Conservation (phyloP, 768 basidiomycete genomes). For the Amanita rubescens region DNA sequence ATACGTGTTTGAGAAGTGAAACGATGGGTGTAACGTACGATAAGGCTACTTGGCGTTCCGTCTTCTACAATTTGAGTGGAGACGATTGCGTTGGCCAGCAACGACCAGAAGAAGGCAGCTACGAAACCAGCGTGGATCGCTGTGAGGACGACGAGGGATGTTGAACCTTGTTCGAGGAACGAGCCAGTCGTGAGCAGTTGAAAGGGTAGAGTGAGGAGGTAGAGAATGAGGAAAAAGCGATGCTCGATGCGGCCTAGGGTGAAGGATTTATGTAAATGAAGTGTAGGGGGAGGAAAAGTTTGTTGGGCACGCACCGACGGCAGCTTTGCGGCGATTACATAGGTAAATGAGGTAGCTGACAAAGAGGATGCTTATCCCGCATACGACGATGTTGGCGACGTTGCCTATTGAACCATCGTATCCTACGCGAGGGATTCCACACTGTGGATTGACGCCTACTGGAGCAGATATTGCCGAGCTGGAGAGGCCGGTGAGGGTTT, state of each 20-base stretch:
- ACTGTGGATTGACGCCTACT: constrained; percentile 75
- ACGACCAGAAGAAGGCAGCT: constrained; percentile 70
- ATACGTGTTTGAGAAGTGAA: neutral
- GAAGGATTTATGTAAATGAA: neutral
- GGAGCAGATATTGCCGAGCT: constrained; percentile 48
- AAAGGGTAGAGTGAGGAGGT: constrained; percentile 66
- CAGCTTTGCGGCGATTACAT: constrained; percentile 68
- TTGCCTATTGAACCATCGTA: constrained; percentile 62
- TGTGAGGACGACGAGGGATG: constrained; percentile 56
- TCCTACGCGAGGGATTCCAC: constrained; percentile 65
- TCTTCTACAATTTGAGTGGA: constrained; percentile 92
- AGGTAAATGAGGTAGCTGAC: constrained; percentile 48
- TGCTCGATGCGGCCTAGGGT: constrained; percentile 60
- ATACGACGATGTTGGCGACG: constrained; percentile 80
- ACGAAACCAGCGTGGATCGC: constrained; percentile 78
- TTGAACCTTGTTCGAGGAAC: constrained; percentile 71
- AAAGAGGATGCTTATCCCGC: constrained; percentile 63
- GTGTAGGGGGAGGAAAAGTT: neutral
- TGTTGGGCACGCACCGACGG: constrained; percentile 48
- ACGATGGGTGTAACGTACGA: constrained; percentile 35
- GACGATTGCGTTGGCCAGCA: constrained; percentile 70
- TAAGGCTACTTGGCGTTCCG: constrained; percentile 64
- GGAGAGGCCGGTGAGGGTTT: constrained; percentile 35
- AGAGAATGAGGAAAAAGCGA: constrained; percentile 54
- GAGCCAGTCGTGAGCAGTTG: constrained; percentile 80